A percentile compares a stretch with the other conserved stretches of the same genome.
These are phyloP conservation scores for Cryptosporidium canis DNA, from an alignment of 169 alveolate species.

Conservation along the genomic window DNA sequence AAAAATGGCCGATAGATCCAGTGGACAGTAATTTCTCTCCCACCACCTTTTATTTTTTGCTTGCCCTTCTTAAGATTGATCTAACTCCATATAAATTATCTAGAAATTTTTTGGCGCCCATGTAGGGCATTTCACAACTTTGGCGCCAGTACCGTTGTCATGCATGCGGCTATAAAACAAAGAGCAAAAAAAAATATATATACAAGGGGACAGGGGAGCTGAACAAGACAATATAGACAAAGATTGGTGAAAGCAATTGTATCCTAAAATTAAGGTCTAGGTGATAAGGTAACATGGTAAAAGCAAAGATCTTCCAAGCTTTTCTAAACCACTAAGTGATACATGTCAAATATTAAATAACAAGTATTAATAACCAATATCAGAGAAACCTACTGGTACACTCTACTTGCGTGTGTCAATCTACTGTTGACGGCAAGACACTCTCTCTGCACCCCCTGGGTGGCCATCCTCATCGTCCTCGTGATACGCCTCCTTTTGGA, in stretches of 20 bases:
- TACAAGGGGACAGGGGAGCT: not conserved
- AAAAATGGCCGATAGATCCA: not conserved
- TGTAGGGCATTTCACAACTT: not conserved
- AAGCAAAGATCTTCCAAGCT: not conserved
- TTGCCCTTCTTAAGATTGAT: not conserved
- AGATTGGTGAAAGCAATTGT: not conserved
- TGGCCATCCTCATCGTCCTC: constrained; percentile 76
- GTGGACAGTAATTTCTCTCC: not conserved
- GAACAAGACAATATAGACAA: not conserved
- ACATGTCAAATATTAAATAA: not conserved
- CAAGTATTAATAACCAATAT: not conserved
- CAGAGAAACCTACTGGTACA: not conserved
- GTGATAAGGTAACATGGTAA: not conserved
- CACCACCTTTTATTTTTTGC: not conserved
- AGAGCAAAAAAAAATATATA: too few species aligned
- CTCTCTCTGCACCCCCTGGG: constrained; percentile 75
- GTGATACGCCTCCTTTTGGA: constrained; percentile 74
- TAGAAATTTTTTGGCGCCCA: not conserved
- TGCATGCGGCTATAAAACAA: too few species aligned
- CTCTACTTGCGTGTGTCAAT: not conserved
- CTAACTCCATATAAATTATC: not conserved
- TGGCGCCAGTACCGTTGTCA: not conserved
- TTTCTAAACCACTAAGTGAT: not conserved
- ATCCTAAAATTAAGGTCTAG: not conserved
- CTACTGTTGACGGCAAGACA: constrained; percentile 75